These are phyloP conservation scores for Pythium volutum DNA, from an alignment of 352 stramenopile species.

Conservation along the genomic window DNA sequence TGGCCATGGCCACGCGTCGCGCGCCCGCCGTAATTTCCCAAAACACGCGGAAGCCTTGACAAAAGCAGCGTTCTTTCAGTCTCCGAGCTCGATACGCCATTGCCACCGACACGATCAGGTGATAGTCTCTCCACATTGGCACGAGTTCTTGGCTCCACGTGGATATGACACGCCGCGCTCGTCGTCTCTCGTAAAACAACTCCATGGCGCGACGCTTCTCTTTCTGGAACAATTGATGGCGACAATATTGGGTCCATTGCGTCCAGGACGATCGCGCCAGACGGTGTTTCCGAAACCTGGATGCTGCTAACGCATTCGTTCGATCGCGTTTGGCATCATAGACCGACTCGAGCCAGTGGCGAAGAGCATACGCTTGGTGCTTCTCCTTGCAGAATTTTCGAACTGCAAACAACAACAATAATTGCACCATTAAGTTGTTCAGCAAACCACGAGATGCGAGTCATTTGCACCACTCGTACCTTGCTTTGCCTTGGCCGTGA, in stretches of 20 bases:
- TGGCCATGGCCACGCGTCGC: slow-evolving; percentile 28
- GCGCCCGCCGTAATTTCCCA: slow-evolving; percentile 34
- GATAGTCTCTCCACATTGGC: slow-evolving; percentile 29
- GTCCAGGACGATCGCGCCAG: slow-evolving; percentile 3
- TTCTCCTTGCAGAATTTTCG: slow-evolving; percentile 8
- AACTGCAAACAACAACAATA: slow-evolving; percentile 7
- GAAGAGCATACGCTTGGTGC: slow-evolving; percentile 8
- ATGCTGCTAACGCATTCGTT: not conserved
- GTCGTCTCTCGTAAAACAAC: not conserved
- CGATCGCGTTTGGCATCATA: slow-evolving; percentile 1
- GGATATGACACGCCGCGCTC: not conserved
- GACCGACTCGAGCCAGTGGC: slow-evolving; percentile 10
- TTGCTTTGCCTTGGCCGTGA: slow-evolving; percentile 18
- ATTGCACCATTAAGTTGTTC: not conserved
- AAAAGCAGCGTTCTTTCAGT: slow-evolving; percentile 29
- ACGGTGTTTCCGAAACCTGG: not conserved
- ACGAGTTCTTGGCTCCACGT: slow-evolving; percentile 24
- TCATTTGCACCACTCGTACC: slow-evolving; percentile 1
- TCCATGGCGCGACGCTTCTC: slow-evolving; percentile 20
- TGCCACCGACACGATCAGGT: slow-evolving; percentile 23
- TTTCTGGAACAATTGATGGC: slow-evolving; percentile 11
- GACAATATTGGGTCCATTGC: slow-evolving; percentile 25
- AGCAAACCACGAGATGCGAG: not conserved
- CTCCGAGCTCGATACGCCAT: slow-evolving; percentile 10
- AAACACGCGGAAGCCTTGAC: slow-evolving; percentile 26